Percentiles rank a stretch among this genome's conserved stretches.
Conservation (phyloP, 495 filamentous ascomycete species). For the Talaromyces nanjingensis region DNA sequence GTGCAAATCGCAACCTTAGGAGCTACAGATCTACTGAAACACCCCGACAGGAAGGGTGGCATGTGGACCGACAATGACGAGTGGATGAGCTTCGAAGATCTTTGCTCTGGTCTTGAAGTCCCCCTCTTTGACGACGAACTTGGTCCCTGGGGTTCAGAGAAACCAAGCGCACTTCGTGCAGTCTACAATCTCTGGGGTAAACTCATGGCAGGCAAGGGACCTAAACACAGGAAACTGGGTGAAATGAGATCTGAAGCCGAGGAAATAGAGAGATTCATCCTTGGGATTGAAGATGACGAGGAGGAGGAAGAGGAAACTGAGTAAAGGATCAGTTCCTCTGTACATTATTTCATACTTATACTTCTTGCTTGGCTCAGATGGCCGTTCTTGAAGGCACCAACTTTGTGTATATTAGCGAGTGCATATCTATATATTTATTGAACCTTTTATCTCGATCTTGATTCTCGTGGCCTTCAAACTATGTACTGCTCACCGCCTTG, state of each 20-base stretch:
- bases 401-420: slow-evolving; percentile 2
- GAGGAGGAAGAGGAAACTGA: neutral
- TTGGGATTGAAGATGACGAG: slow-evolving; percentile 7
- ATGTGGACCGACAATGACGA: slow-evolving; percentile 49
- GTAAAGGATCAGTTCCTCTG: neutral
- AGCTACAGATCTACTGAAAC: slow-evolving; percentile 47
- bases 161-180: slow-evolving; percentile 56
- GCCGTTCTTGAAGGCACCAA: neutral
- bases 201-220: slow-evolving; percentile 33
- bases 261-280: slow-evolving; percentile 2
- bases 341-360: neutral
- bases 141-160: slow-evolving; percentile 48
- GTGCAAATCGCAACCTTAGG: slow-evolving; percentile 39
- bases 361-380: neutral
- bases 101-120: slow-evolving; percentile 44
- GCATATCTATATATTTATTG: neutral
- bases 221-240: neutral
- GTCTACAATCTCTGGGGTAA: slow-evolving; percentile 38
- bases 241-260: slow-evolving; percentile 6
- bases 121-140: slow-evolving; percentile 42
- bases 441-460: neutral
- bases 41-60: slow-evolving; percentile 49
- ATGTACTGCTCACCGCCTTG: neutral
- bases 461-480: neutral
- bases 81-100: slow-evolving; percentile 48